Evolutionary conservation across 176 grass and related monocot species (phyloP).

Genomic region (Oryza nivara): DNA sequence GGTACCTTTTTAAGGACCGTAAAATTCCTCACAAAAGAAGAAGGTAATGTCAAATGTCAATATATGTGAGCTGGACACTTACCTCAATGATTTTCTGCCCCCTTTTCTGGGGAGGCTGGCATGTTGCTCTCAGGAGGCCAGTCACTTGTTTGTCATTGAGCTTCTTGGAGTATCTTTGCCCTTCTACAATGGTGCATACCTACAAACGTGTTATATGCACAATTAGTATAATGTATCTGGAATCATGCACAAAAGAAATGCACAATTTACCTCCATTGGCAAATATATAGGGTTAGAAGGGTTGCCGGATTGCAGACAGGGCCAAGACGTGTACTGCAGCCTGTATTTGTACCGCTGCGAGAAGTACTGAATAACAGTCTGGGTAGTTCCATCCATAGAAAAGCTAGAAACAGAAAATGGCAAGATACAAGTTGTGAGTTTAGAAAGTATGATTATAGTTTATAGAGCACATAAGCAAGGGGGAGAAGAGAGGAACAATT

Average conservation of each 20-base stretch:
- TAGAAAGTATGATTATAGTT: background rate
- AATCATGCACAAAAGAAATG: slow-evolving; percentile 6
- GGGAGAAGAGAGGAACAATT: slow-evolving; percentile 19
- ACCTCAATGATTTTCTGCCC: slow-evolving; percentile 57
- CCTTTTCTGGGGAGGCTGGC: slow-evolving; percentile 54
- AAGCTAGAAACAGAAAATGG: slow-evolving; percentile 58
- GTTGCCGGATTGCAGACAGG: slow-evolving; percentile 76
- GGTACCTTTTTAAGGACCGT: too few species aligned
- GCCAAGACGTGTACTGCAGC: slow-evolving; percentile 55
- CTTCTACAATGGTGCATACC: slow-evolving; percentile 81
- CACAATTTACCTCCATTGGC: slow-evolving; percentile 71
- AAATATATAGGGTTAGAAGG: slow-evolving; percentile 64
- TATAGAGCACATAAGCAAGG: background rate
- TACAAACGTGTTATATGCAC: slow-evolving; percentile 36
- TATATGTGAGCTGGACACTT: background rate
- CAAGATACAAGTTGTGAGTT: slow-evolving; percentile 1
- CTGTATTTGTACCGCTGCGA: slow-evolving; percentile 41
- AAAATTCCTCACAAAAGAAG: background rate
- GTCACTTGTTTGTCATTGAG: slow-evolving; percentile 64
- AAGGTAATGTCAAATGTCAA: background rate
- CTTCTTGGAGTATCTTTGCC: slow-evolving; percentile 68
- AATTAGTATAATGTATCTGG: slow-evolving; percentile 1
- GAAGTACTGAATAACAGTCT: slow-evolving; percentile 72
- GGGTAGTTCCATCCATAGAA: slow-evolving; percentile 43
- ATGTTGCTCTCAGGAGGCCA: slow-evolving; percentile 54